A percentile compares a stretch with the other conserved stretches of the same genome.
Evolutionary conservation across 495 filamentous ascomycete species (phyloP).

Genomic region (Aspergillus haitiensis): DNA sequence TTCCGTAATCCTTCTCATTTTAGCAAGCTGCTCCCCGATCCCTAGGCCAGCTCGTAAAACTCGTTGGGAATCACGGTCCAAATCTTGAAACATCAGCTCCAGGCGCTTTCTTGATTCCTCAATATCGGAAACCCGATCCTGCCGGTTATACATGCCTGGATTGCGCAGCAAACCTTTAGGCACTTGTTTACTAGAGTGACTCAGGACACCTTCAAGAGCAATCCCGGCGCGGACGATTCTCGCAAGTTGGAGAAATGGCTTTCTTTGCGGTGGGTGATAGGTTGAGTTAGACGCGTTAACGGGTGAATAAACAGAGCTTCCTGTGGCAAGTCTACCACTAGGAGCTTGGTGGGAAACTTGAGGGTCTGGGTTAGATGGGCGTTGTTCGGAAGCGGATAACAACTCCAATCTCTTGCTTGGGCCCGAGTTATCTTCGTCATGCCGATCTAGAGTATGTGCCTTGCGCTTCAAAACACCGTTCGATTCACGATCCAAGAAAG

Average conservation of each 20-base stretch:
- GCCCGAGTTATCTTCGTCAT: background rate
- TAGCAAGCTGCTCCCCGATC: conserved; percentile 52
- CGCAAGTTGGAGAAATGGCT: conserved; percentile 35
- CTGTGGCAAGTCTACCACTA: background rate
- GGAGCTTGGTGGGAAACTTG: background rate
- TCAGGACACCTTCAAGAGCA: conserved; percentile 48
- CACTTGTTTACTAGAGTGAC: conserved; percentile 23
- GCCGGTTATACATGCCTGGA: background rate
- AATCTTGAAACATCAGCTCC: conserved; percentile 47
- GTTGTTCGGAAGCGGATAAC: conserved; percentile 1
- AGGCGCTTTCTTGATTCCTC: conserved; percentile 33
- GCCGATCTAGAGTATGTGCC: conserved; percentile 23
- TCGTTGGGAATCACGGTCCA: conserved; percentile 43
- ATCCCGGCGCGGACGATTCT: conserved; percentile 48
- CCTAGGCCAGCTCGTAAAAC: conserved; percentile 48
- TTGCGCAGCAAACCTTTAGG: conserved; percentile 1
- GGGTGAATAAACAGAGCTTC: background rate
- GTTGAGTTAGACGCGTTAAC: conserved; percentile 1
- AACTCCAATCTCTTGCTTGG: conserved; percentile 1
- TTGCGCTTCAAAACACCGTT: conserved; percentile 36
- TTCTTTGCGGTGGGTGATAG: conserved; percentile 4
- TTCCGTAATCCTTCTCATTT: conserved; percentile 28
- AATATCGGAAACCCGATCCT: conserved; percentile 20
- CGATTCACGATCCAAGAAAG: conserved; percentile 32
- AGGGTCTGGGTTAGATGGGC: background rate